Evolutionary conservation across 768 basidiomycete species (phyloP).

Genomic region (Terana coerulea): DNA sequence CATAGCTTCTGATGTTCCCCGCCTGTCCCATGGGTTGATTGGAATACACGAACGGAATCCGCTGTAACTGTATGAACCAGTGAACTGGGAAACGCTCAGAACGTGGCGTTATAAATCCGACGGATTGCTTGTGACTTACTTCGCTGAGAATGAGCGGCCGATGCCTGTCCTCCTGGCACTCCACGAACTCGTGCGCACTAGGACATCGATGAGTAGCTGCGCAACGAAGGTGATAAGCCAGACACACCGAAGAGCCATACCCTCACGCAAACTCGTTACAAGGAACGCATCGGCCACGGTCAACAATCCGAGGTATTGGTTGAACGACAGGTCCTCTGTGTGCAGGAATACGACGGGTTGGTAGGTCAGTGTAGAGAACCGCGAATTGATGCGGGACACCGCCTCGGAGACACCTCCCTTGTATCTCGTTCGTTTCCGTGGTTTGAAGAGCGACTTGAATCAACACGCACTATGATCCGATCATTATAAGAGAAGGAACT

Average conservation of each 20-base stretch:
- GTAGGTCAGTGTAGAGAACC: slow-evolving; percentile 81
- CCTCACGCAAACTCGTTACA: slow-evolving; percentile 80
- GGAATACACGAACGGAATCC: slow-evolving; percentile 86
- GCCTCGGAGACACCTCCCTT: slow-evolving; percentile 71
- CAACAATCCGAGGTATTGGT: slow-evolving; percentile 78
- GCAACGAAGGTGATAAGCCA: not conserved
- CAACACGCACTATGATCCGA: slow-evolving; percentile 53
- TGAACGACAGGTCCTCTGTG: slow-evolving; percentile 80
- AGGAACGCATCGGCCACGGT: slow-evolving; percentile 84
- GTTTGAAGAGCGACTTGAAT: slow-evolving; percentile 88
- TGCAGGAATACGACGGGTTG: slow-evolving; percentile 86
- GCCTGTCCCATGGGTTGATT: slow-evolving; percentile 82
- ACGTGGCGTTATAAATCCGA: not conserved
- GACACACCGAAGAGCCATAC: slow-evolving; percentile 70
- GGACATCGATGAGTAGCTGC: not conserved
- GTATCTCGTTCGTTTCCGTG: slow-evolving; percentile 69
- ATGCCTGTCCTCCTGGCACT: slow-evolving; percentile 70
- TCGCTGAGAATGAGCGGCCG: slow-evolving; percentile 78
- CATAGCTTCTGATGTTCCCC: slow-evolving; percentile 83
- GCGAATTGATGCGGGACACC: slow-evolving; percentile 77
- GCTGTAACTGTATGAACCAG: slow-evolving; percentile 81
- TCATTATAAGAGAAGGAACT: not conserved
- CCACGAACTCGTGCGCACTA: slow-evolving; percentile 76
- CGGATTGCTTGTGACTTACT: slow-evolving; percentile 33
- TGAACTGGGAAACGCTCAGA: slow-evolving; percentile 53